Evolutionary conservation across 192 early-diverging fungal species (phyloP), one percentile per base, ranked within the genome.

Genomic region (Backusella circina): DNA sequence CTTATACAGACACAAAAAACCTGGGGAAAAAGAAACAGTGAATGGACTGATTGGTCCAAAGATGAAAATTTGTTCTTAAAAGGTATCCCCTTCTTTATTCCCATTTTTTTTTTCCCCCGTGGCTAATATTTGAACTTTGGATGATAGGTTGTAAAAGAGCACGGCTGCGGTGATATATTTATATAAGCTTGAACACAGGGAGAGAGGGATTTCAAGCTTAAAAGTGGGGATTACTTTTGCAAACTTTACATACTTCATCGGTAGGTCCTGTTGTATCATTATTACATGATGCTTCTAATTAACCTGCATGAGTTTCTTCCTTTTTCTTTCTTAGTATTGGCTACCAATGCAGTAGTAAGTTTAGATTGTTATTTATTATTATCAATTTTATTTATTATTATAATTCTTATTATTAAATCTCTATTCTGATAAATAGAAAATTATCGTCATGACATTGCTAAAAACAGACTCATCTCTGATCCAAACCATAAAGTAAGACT

Each of bases 1-100:
- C 57, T 94, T 94, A 73, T 94, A 94, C 80, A 79, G 91, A 10
- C 90, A 94, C 73, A 91, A 89, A 16, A 91, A 92, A 69, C 92
- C 92, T 16, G 90, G 90, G n/a, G 84, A 87, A 83, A 88, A n/a
- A n/a, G n/a, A n/a, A 88, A 57, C 91, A 94, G 76, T 90, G 89
- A 89, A 89, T 87, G 5, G n/a, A 91, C 90, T 15, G 92, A 93
- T 72, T 94, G 92, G 92, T 90, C 89, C 5, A 79, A 82, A 18
- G 84, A 90, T 18, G 92, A 94, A 75, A 80, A 15, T 35, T 41
- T 86, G 15, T 94, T 94, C 76, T 72, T 92, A 30, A 72, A n/a
- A 82, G 18, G 85, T 92, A 41, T 76, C 21, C 54, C 54, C 23
- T 28, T 51, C 26, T 61, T 7, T 61, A 28, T 26, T 61, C 8